Evolutionary conservation across 139 green algal species (phyloP).

Genomic region (Gonium pectorale): DNA sequence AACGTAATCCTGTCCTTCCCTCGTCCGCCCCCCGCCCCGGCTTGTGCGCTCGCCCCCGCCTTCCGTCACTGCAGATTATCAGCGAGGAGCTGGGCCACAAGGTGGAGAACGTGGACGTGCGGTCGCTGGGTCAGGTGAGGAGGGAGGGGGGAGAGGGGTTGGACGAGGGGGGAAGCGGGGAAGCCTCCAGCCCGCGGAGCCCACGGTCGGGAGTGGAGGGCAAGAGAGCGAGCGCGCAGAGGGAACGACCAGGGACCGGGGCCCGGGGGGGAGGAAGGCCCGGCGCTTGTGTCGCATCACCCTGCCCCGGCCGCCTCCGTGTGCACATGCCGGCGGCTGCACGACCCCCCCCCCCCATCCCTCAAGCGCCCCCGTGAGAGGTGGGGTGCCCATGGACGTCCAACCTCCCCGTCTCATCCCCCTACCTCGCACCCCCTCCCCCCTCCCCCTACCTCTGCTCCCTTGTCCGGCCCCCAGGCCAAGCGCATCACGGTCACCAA

Average conservation of each 20-base stretch:
- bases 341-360: too few relatives aligned
- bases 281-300: too few relatives aligned
- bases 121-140: slow-evolving; percentile 77
- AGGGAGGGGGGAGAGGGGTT: not conserved
- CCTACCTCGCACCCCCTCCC: not conserved
- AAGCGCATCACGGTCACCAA: slow-evolving; percentile 47
- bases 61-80: slow-evolving; percentile 70
- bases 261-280: too few relatives aligned
- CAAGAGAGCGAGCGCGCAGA: too few relatives aligned
- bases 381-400: too few relatives aligned
- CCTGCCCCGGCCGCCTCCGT: not conserved
- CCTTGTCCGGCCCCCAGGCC: slow-evolving; percentile 38
- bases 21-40: too few relatives aligned
- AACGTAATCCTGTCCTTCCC: too few relatives aligned
- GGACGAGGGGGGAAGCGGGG: not conserved
- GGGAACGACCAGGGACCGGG: too few relatives aligned
- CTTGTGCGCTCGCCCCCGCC: not conserved
- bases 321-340: not conserved
- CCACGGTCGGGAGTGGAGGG: too few relatives aligned
- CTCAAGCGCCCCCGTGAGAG: too few relatives aligned
- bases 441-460: not conserved
- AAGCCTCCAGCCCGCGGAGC: too few relatives aligned
- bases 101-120: slow-evolving; percentile 93
- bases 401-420: not conserved
- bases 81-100: slow-evolving; percentile 94